These are phyloP conservation scores for Lathyrus aphaca DNA, from an alignment of 306 rosid species.

Conservation along the genomic window DNA sequence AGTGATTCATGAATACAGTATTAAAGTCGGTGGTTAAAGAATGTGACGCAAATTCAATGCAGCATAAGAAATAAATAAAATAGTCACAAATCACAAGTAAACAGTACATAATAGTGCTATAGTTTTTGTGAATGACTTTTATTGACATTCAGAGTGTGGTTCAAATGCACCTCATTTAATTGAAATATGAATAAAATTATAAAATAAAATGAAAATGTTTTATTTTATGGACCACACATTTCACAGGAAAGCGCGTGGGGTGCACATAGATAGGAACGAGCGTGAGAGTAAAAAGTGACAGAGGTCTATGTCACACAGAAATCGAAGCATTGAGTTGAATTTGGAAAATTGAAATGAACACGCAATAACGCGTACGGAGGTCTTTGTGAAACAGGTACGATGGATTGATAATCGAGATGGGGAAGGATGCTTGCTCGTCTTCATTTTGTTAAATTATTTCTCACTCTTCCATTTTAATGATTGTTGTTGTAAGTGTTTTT, in stretches of 20 bases:
- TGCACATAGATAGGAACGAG: not conserved
- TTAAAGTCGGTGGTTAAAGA: not conserved
- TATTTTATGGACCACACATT: not conserved
- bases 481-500: too few relatives aligned
- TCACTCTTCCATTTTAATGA: too few relatives aligned
- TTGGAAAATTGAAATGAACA: not conserved
- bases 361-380: constrained; percentile 40
- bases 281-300: not conserved
- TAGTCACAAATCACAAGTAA: not conserved
- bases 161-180: not conserved
- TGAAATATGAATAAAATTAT: not conserved
- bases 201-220: not conserved
- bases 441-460: too few relatives aligned
- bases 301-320: not conserved
- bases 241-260: constrained; percentile 21
- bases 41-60: constrained; percentile 7
- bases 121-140: not conserved
- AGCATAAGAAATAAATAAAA: not conserved
- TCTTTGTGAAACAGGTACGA: constrained; percentile 7
- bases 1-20: not conserved
- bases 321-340: constrained; percentile 20
- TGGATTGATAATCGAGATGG: not conserved
- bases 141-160: not conserved
- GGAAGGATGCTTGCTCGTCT: not conserved
- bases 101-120: not conserved